These are phyloP conservation scores for Pseudoscleropodium purum DNA, from an alignment of 225 moss, liverwort and hornwort genomes.

Conservation along the genomic window DNA sequence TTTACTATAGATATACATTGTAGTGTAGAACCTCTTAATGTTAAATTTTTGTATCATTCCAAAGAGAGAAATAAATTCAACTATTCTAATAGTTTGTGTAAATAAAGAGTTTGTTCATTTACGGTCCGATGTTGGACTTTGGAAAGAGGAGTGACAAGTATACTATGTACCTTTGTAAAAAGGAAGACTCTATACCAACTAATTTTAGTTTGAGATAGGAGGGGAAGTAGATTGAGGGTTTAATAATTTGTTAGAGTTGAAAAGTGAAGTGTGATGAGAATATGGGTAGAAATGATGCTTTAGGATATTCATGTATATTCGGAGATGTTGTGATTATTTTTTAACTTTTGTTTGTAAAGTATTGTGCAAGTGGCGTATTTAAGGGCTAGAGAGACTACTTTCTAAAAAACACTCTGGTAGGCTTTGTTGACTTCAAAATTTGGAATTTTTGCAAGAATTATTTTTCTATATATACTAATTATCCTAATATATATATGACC, in stretches of 20 bases:
- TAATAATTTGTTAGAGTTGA: neutral
- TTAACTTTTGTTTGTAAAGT: neutral
- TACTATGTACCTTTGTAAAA: rapidly evolving
- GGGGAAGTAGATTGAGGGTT: neutral
- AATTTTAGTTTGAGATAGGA: neutral
- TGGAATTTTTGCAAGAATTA: neutral
- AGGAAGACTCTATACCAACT: neutral
- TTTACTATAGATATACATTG: neutral
- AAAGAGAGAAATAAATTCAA: neutral
- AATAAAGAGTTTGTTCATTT: neutral
- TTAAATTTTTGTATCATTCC: neutral
- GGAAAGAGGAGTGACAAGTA: neutral
- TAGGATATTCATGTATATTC: neutral
- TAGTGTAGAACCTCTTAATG: neutral
- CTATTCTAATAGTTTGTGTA: rapidly evolving
- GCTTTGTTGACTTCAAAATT: neutral
- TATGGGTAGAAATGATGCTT: neutral
- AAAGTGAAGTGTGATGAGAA: neutral
- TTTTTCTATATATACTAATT: neutral
- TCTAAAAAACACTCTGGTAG: rapidly evolving
- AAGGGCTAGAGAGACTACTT: neutral
- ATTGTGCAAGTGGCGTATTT: neutral
- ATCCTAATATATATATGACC: neutral
- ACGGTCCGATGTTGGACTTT: rapidly evolving
- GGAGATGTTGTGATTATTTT: neutral